Percentiles rank a stretch among this genome's conserved stretches.
Evolutionary conservation across 2,329 filamentous ascomycete genomes (phyloP).

Genomic region (Xylaria sp.): DNA sequence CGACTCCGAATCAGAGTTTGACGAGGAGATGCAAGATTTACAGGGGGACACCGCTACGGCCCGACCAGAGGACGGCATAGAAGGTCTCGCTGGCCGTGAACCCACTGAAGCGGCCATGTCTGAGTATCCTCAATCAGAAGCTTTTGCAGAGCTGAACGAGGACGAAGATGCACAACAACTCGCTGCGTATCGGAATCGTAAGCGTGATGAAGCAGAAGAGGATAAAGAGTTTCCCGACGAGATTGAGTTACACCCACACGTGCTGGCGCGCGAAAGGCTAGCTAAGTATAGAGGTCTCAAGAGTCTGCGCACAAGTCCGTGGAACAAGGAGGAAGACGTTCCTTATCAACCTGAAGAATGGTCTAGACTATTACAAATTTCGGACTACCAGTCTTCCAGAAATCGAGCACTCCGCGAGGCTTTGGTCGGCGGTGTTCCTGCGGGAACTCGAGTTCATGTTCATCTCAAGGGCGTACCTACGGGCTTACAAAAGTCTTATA

Average conservation of each 20-base stretch:
- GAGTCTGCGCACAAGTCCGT: conserved; percentile 85
- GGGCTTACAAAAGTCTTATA: conserved; percentile 59
- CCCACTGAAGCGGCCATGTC: conserved; percentile 83
- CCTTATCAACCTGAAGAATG: conserved; percentile 91
- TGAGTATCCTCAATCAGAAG: conserved; percentile 93
- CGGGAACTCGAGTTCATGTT: conserved; percentile 85
- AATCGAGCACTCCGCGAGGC: conserved; percentile 83
- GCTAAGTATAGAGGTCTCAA: conserved; percentile 91
- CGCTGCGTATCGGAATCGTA: conserved; percentile 81
- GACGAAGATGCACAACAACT: conserved; percentile 82
- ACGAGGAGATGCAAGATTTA: conserved; percentile 63
- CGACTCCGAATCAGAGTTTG: conserved; percentile 82
- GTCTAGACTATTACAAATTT: conserved; percentile 83
- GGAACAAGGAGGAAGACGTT: conserved; percentile 89
- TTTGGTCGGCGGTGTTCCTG: conserved; percentile 84
- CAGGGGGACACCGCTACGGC: conserved; percentile 60
- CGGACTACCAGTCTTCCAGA: conserved; percentile 88
- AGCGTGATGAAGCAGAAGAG: conserved; percentile 83
- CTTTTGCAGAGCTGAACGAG: conserved; percentile 87
- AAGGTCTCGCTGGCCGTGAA: conserved; percentile 72
- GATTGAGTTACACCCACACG: conserved; percentile 90
- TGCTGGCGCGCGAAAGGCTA: conserved; percentile 85
- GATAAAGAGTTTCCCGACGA: conserved; percentile 97
- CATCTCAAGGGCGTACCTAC: conserved; percentile 70
- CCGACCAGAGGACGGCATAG: conserved; percentile 84